These are phyloP conservation scores for Quillaja saponaria DNA, from an alignment of 306 rosid genomes.

Conservation along the genomic window DNA sequence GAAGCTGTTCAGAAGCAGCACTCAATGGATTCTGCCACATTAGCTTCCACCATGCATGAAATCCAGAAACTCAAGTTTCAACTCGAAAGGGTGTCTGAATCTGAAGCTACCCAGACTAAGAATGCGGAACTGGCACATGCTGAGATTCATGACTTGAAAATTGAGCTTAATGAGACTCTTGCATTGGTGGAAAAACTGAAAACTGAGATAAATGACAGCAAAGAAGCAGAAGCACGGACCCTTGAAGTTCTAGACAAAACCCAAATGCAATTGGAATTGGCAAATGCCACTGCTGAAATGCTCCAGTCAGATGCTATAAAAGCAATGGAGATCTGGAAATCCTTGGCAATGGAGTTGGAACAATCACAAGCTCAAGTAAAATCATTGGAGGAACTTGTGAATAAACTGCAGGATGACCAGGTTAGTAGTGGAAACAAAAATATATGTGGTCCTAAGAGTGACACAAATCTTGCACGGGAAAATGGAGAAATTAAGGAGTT, in stretches of 20 bases:
- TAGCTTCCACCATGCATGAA: conserved; percentile 75
- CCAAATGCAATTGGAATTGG: conserved; percentile 61
- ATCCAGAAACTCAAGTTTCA: conserved; percentile 80
- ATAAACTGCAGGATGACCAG: conserved; percentile 55
- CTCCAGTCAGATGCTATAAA: conserved; percentile 54
- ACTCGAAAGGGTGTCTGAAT: conserved; percentile 62
- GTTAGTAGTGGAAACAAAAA: conserved; percentile 29
- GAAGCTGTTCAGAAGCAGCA: conserved; percentile 88
- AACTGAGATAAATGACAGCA: conserved; percentile 55
- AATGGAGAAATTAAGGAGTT: conserved; percentile 50
- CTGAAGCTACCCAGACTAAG: conserved; percentile 50
- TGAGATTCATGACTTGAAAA: conserved; percentile 57
- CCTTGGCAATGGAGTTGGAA: conserved; percentile 63
- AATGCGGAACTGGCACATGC: conserved; percentile 59
- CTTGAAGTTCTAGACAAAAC: conserved; percentile 50
- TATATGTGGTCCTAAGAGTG: conserved; percentile 31
- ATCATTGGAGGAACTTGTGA: conserved; percentile 66
- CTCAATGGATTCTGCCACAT: conserved; percentile 77
- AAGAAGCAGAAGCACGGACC: conserved; percentile 65
- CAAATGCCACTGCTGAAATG: conserved; percentile 52
- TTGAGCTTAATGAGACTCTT: conserved; percentile 64
- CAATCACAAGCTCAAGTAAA: conserved; percentile 63
- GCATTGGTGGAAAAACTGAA: conserved; percentile 63
- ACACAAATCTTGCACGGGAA: conserved; percentile 29
- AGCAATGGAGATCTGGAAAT: conserved; percentile 49